Evolutionary conservation across 441 rosid species (phyloP).

Genomic region (Aquilaria agallochum): DNA sequence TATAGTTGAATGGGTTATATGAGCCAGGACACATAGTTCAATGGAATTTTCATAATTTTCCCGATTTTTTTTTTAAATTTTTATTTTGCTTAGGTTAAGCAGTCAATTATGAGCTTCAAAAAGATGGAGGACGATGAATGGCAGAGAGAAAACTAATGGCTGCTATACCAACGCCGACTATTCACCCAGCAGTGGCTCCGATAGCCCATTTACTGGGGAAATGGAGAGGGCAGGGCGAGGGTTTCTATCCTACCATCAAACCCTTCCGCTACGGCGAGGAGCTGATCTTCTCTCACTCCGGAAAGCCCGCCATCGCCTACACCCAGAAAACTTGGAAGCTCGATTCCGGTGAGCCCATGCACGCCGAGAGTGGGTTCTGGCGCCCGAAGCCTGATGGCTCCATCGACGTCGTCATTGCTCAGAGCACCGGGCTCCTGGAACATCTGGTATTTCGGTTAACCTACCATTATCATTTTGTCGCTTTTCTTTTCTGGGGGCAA

Average conservation of each 20-base stretch:
- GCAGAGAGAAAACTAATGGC: too few species aligned
- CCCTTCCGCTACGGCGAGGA: constrained; percentile 72
- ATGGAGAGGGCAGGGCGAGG: constrained; percentile 77
- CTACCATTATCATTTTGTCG: background rate
- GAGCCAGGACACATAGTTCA: too few species aligned
- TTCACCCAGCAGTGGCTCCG: constrained; percentile 58
- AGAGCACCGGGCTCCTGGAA: constrained; percentile 77
- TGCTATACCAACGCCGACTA: background rate
- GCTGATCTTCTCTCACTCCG: constrained; percentile 58
- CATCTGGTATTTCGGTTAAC: constrained; percentile 38
- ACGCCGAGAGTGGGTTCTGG: constrained; percentile 75
- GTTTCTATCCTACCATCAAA: constrained; percentile 57
- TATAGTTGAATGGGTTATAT: too few species aligned
- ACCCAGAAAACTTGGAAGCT: constrained; percentile 70
- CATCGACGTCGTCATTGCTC: constrained; percentile 65
- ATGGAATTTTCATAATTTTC: too few species aligned
- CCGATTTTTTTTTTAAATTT: too few species aligned
- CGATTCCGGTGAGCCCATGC: constrained; percentile 69
- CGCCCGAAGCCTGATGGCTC: constrained; percentile 69
- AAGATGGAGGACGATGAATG: too few species aligned
- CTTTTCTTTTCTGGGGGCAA: background rate
- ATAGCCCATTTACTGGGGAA: constrained; percentile 56
- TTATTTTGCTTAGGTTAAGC: too few species aligned
- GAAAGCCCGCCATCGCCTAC: constrained; percentile 70
- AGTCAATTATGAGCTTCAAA: too few species aligned